Evolutionary conservation across 768 basidiomycete species (phyloP), one percentile per base, ranked within the genome.

Genomic region (Suillus hirtellus): DNA sequence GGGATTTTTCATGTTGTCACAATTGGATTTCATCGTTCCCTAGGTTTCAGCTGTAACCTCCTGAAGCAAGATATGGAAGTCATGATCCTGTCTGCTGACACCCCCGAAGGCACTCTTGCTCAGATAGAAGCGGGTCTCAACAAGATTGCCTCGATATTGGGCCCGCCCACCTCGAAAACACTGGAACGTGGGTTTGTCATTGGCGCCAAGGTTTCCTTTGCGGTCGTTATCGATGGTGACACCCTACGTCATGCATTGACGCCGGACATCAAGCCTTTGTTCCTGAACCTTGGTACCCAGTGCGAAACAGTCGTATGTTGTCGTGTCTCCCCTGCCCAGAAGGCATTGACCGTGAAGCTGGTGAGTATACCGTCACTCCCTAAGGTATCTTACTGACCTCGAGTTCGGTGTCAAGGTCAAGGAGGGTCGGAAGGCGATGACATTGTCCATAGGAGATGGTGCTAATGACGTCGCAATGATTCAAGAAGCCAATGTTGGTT

Each of bases 401-500:
- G 68, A 42, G 11, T 44, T 15, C 40, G 47, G 34, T 35, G 4
- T 53, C 12, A 64, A 93, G 93, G 93, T 98, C 74, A 98, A 98
- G 70, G 95, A 98, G 68, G 96, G 96, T 11, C 86, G 90, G 54
- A 89, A 93, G 58, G 95, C 95, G 0, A 97, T 98, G 96, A 96
- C 96, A 1, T 76, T 99, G 35, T 92, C 96, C 0, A 99, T 99
- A 60, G 96, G 96, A 11, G 96, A 99, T 69, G 95, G 94, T 61
- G 96, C 96, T 17, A 99, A 99, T 71, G 96, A 99, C 71, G 96
- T 99, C 27, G 95, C 96, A 7, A 99, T 99, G 96, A 99, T 99
- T 63, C 96, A 99, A 73, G 96, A 96, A 71, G 96, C 96, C n/a
- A 95, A 99, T 74, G 90, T 99, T 67, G 96, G 96, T 3, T 93